These are phyloP conservation scores for Coffea eugenioides DNA, from an alignment of 257 asterid genomes.

Conservation along the genomic window DNA sequence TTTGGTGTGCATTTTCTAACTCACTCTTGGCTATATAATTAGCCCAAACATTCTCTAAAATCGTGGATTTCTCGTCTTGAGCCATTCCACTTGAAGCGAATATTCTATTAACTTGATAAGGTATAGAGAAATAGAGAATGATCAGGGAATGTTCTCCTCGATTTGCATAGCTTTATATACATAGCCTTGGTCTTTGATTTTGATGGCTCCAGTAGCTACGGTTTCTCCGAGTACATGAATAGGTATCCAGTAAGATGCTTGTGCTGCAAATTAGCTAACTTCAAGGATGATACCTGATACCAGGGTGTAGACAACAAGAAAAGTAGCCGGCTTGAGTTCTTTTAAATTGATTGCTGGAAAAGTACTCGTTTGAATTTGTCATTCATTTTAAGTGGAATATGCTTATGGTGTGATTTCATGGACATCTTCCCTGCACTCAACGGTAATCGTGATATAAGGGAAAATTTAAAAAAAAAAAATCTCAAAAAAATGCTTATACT, in stretches of 20 bases:
- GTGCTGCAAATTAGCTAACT: constrained; percentile 40
- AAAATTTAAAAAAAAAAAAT: no score
- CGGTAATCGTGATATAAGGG: neutral
- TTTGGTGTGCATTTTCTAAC: neutral
- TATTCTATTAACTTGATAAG: neutral
- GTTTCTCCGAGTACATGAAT: constrained; percentile 28
- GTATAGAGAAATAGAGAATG: neutral
- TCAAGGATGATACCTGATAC: constrained; percentile 65
- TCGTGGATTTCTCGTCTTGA: constrained; percentile 26
- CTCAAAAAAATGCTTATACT: neutral
- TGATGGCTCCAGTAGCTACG: neutral
- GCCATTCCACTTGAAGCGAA: constrained; percentile 18
- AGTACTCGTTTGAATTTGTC: neutral
- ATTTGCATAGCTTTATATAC: neutral
- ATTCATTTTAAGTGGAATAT: neutral
- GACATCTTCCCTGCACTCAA: neutral
- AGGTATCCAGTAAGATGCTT: constrained; percentile 39
- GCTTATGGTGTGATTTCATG: neutral
- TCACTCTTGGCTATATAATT: constrained; percentile 44
- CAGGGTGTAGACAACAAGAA: constrained; percentile 23
- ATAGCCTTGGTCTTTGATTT: neutral
- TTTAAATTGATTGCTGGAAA: neutral
- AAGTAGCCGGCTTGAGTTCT: constrained; percentile 15
- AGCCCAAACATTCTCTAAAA: constrained; percentile 71
- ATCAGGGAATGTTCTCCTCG: constrained; percentile 3